Evolutionary conservation across 768 basidiomycete genomes (phyloP).

Genomic region (Mycena leptocephala): DNA sequence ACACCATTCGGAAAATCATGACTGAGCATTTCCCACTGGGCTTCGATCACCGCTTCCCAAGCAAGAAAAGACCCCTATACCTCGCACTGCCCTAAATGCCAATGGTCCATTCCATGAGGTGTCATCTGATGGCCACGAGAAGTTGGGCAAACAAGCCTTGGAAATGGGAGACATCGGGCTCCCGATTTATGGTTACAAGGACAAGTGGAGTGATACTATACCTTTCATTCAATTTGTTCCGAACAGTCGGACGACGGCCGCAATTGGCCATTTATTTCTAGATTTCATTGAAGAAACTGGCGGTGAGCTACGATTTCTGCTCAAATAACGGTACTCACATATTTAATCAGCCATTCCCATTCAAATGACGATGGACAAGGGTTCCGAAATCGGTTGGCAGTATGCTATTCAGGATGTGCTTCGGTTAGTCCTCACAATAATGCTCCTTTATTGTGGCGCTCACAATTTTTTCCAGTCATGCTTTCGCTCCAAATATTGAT

Average conservation of each 20-base stretch:
- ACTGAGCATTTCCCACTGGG: conserved; percentile 30
- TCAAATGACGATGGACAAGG: conserved; percentile 47
- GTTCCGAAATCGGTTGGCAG: conserved; percentile 48
- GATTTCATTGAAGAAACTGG: conserved; percentile 47
- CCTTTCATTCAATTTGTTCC: conserved; percentile 43
- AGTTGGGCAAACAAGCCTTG: no score
- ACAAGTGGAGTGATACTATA: conserved; percentile 44
- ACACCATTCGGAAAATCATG: conserved; percentile 5
- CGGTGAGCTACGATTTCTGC: conserved; percentile 35
- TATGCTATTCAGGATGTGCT: conserved; percentile 9
- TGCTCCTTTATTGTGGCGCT: background rate
- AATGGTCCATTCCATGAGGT: conserved; percentile 42
- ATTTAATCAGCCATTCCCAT: conserved; percentile 42
- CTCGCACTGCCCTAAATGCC: background rate
- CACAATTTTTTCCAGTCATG: conserved; percentile 24
- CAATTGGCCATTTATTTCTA: conserved; percentile 50
- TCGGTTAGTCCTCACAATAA: conserved; percentile 2
- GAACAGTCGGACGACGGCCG: conserved; percentile 37
- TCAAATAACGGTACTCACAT: background rate
- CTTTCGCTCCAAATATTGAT: conserved; percentile 43
- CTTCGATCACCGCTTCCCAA: conserved; percentile 31
- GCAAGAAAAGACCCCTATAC: conserved; percentile 14
- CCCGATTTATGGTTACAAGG: no score
- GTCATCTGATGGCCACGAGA: no score
- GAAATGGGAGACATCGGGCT: no score